Base-by-base conservation (phyloP, 257 asterid species). In the Penstemon barbatus region DNA sequence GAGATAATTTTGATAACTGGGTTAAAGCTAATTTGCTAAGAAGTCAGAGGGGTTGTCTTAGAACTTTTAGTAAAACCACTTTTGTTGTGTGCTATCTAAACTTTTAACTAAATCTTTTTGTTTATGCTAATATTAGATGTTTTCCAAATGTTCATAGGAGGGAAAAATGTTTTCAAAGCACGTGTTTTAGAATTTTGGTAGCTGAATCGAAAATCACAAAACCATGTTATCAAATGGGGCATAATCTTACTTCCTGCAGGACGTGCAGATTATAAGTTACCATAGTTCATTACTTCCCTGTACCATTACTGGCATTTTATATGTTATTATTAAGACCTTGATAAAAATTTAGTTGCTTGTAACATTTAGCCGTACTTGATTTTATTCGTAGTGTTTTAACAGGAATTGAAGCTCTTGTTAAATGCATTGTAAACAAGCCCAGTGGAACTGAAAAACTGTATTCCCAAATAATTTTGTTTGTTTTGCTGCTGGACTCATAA, bases 361-460 rank as follows among this genome's bases (percentile, higher is more conserved):
- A 25, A 25, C 2, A 25, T 25, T 25, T 25, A 25, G 33, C 33
- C 33, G 1, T 25, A 25, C 33, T 25, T 25, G 33, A 25, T 25
- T 25, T 25, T 25, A 25, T 25, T 25, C 33, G 33, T 25, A 25
- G 33, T 25, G 2, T 25, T 25, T 25, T 25, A 25, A 25, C 54
- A 3, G 54, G 52, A 62, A 52, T 52, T 53, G 19, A 71, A 51
- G 61, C 59, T 61, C 63, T 42, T 71, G 38, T 12, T 71, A 56
- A 19, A 37, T 5, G 41, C 59, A 42, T 53, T 54, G 50, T 11
- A 8, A n/a, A 56, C 43, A 1, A 15, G 11, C 44, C 63, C 11
- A 45, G 39, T 44, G 50, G 5, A 10, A 51, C 33, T 48, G 5
- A 25, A 6, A 44, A 44, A 3, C 18, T 19, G 44, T 69, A 57